These are phyloP conservation scores for Capsella rubella DNA, from an alignment of 441 rosid species.

Conservation along the genomic window DNA sequence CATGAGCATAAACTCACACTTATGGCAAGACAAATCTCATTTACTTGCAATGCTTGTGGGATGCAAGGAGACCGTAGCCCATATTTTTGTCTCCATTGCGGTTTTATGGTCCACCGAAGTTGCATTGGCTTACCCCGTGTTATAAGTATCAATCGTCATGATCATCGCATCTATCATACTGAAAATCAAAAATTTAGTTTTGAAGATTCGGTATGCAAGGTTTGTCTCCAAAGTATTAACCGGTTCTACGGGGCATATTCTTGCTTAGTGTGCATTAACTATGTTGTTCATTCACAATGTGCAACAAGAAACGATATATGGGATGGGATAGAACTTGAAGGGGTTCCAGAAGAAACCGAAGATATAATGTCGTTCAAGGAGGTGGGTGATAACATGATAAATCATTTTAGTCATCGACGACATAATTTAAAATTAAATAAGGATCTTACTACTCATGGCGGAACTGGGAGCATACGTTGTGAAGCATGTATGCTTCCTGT, in stretches of 20 bases:
- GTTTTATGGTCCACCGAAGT: constrained; percentile 6
- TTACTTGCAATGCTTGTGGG: constrained; percentile 47
- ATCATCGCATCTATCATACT: constrained; percentile 9
- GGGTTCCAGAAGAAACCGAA: not conserved
- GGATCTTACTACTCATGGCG: not conserved
- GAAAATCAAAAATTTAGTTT: not conserved
- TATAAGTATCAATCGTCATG: constrained; percentile 4
- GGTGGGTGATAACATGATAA: not conserved
- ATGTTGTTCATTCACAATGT: too few relatives aligned
- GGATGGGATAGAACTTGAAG: not conserved
- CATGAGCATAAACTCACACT: constrained; percentile 28
- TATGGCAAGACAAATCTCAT: not conserved
- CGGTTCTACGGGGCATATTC: constrained; percentile 8
- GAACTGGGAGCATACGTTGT: not conserved
- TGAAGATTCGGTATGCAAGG: not conserved
- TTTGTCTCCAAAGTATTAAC: constrained; percentile 8
- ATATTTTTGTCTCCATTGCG: constrained; percentile 26
- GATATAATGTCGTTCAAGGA: not conserved
- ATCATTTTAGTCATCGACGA: constrained; percentile 28
- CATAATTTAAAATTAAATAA: not conserved
- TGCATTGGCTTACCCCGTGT: constrained; percentile 12
- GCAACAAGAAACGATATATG: not conserved
- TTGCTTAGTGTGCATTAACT: constrained; percentile 8
- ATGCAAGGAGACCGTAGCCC: constrained; percentile 52
- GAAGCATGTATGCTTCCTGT: constrained; percentile 1